Percentiles rank a stretch among this genome's conserved stretches.
phyloP scores from a whole-genome alignment of 2,329 filamentous ascomycete genomes.

The Trichoderma sp. region DNA sequence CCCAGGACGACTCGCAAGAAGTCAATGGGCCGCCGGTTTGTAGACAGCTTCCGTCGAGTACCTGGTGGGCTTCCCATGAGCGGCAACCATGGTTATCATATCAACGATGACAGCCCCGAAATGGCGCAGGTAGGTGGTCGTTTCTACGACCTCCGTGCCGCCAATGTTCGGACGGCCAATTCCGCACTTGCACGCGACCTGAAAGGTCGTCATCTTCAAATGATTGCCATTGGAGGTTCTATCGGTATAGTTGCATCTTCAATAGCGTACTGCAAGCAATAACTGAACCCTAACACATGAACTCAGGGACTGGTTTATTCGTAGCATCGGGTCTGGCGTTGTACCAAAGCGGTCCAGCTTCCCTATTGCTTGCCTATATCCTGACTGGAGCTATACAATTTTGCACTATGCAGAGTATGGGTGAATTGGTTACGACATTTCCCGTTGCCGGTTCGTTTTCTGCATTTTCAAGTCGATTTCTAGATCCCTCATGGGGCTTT shows the following conservation, averaged over 20 bases:
- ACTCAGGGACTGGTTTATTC: neutral
- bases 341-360: neutral
- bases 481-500: conserved; percentile 7
- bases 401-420: conserved; percentile 5
- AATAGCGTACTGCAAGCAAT: neutral
- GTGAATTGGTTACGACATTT: neutral
- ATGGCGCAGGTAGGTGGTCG: neutral
- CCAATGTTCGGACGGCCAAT: conserved; percentile 5
- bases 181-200: conserved; percentile 5
- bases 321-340: conserved; percentile 2
- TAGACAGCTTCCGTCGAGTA: conserved; percentile 1
- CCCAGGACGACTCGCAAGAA: neutral
- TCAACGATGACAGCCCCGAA: conserved; percentile 1
- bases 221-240: conserved; percentile 3
- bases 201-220: neutral
- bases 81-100: neutral
- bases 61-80: conserved; percentile 4
- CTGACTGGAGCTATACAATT: neutral
- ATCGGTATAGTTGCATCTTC: neutral
- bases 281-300: neutral
- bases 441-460: conserved; percentile 5
- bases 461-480: conserved; percentile 2
- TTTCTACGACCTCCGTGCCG: conserved; percentile 1
- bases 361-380: neutral
- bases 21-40: neutral